A percentile compares a stretch with the other conserved stretches of the same genome.
phyloP scores from a whole-genome alignment of 1,284 basidiomycete genomes.

The Naganishia liquefaciens region DNA sequence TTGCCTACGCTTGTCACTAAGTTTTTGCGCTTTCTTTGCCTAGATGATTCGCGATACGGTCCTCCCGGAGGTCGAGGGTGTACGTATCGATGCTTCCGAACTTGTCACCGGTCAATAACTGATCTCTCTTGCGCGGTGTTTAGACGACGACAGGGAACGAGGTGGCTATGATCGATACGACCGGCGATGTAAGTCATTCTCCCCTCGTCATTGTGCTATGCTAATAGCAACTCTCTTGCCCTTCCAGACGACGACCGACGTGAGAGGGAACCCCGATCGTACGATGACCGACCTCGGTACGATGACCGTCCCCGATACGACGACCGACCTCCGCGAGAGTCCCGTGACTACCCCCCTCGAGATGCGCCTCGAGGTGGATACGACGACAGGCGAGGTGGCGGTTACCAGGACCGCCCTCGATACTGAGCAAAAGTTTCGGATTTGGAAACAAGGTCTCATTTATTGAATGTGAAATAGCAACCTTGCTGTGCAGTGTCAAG shows the following conservation, averaged over 20 bases:
- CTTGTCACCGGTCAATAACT: conserved; percentile 43
- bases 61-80: conserved; percentile 41
- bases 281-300: conserved; percentile 49
- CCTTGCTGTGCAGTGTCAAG: conserved; percentile 4
- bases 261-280: conserved; percentile 47
- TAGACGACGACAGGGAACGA: conserved; percentile 41
- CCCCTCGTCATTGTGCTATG: not conserved
- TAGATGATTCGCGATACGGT: conserved; percentile 49
- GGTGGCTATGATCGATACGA: conserved; percentile 39
- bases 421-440: not conserved
- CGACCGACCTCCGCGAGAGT: conserved; percentile 50
- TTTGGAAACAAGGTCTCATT: not conserved
- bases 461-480: conserved; percentile 22
- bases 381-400: conserved; percentile 30
- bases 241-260: conserved; percentile 23
- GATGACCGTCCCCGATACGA: conserved; percentile 63
- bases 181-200: conserved; percentile 34
- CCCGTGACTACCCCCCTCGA: conserved; percentile 45
- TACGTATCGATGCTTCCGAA: conserved; percentile 34
- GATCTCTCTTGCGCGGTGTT: not conserved
- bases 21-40: not conserved
- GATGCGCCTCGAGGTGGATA: conserved; percentile 43
- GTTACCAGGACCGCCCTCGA: conserved; percentile 20
- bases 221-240: not conserved
- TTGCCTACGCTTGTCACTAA: not conserved